Evolutionary conservation across 306 rosid species (phyloP).

Genomic region (Citrullus mucosospermus): DNA sequence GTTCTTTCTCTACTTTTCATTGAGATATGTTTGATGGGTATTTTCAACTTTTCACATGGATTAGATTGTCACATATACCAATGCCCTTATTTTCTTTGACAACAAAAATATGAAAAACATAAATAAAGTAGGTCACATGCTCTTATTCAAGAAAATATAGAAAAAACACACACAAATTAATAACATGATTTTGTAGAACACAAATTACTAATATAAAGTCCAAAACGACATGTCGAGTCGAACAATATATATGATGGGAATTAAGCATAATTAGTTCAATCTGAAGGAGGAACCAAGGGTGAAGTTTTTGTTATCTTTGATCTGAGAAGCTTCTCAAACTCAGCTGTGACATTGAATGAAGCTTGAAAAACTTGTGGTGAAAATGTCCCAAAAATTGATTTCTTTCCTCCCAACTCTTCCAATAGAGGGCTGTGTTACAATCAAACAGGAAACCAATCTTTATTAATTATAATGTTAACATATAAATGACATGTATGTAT

Average conservation of each 20-base stretch:
- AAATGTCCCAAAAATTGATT: conserved; percentile 26
- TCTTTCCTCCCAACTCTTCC: conserved; percentile 32
- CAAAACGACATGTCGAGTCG: not conserved
- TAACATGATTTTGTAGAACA: too few relatives aligned
- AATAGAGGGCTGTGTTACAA: conserved; percentile 28
- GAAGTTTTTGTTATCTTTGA: conserved; percentile 13
- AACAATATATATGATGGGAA: not conserved
- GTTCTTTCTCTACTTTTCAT: too few relatives aligned
- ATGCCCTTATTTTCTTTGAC: too few relatives aligned
- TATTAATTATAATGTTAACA: not conserved
- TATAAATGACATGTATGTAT: too few relatives aligned
- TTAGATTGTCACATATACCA: too few relatives aligned
- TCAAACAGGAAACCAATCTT: not conserved
- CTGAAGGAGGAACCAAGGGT: not conserved
- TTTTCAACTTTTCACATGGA: too few relatives aligned
- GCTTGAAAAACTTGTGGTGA: conserved; percentile 26
- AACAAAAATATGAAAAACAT: too few relatives aligned
- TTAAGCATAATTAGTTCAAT: not conserved
- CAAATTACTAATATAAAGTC: too few relatives aligned
- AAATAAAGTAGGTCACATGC: too few relatives aligned
- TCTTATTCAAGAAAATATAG: too few relatives aligned
- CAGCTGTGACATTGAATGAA: conserved; percentile 28
- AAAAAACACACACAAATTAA: too few relatives aligned
- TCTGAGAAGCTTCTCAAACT: conserved; percentile 25
- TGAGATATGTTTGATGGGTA: too few relatives aligned